Conservation (phyloP, 148 eudicot genomes). For the Chenopodium suecicum region DNA sequence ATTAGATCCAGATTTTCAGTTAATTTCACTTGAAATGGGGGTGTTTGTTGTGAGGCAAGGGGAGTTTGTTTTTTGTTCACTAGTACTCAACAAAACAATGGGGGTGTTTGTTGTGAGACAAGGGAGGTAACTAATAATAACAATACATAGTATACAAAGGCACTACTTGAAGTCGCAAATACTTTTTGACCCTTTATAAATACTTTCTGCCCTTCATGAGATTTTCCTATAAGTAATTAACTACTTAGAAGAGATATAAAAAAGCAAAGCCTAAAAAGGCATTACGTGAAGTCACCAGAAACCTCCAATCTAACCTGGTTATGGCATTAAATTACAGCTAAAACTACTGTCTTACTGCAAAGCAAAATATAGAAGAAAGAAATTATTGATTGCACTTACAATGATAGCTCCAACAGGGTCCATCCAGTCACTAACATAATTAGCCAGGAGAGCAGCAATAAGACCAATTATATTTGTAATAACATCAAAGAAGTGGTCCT, state of each 20-base stretch:
- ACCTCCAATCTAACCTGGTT: neutral
- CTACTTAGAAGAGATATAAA: neutral
- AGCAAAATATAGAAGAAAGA: neutral
- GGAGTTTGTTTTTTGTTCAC: too few relatives aligned
- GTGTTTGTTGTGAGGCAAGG: too few relatives aligned
- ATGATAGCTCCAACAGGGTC: conserved; percentile 96
- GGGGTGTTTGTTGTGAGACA: too few relatives aligned
- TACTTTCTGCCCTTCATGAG: neutral
- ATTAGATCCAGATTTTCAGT: too few relatives aligned
- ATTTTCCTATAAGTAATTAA: neutral
- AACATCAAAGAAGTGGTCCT: conserved; percentile 98
- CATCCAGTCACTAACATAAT: conserved; percentile 68
- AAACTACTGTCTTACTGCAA: neutral
- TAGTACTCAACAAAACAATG: too few relatives aligned
- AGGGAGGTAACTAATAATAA: too few relatives aligned
- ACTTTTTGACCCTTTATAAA: too few relatives aligned
- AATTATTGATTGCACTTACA: conserved; percentile 43
- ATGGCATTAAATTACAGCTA: neutral
- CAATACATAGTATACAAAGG: too few relatives aligned
- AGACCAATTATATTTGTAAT: conserved; percentile 88
- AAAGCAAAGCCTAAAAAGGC: neutral
- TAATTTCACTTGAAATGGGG: too few relatives aligned
- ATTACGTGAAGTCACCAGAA: neutral
- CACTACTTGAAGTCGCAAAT: too few relatives aligned
- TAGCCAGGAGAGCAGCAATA: conserved; percentile 83